Base-by-base conservation (phyloP, 148 eudicot species). In the Nepenthes mirabilis region DNA sequence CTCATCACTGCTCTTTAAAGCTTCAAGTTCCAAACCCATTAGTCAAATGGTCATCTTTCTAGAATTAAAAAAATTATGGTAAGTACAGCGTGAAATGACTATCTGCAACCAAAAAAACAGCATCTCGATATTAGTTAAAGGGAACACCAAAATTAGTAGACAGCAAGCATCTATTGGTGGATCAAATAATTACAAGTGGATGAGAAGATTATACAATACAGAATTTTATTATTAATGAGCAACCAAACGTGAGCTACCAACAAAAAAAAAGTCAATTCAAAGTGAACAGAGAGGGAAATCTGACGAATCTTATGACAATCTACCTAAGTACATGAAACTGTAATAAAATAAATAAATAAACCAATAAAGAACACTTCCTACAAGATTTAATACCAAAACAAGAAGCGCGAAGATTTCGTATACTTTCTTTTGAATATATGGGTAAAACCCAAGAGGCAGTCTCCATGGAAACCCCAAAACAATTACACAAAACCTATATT, bases 91-190 rank as follows among this genome's bases (percentile, higher is more conserved):
- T 67, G 61, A 64, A 73, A 68, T 56, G 60, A 67, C 74, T 65
- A 75, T 77, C 88, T 77, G 77, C 82, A 79, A 49, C 74, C 72
- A 23, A 79, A 74, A 23, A 78, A 80, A 90, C 97, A 82, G 83
- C 81, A 79, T 80, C 90, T 86, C 64, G 79, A 72, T 69, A 82
- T 83, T 77, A 86, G 95, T 62, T 77, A 67, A 74, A 77, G 70
- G 57, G 61, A 79, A 77, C 77, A 77, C 74, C 84, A 75, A 70
- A 83, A 69, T 68, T 77, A 68, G 82, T 66, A 74, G 90, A 90
- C 97, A 86, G 67, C 48, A 67, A 86, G 90, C 94, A 90, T 90
- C 97, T 86, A 70, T 53, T 37, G 40, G 49, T 43, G 12, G 36
- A 33, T 58, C 62, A 45, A 48, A 65, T 66, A 50, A 61, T 65